Conservation (phyloP, 1,284 basidiomycete genomes). For the Pyrrhoderma noxium region DNA sequence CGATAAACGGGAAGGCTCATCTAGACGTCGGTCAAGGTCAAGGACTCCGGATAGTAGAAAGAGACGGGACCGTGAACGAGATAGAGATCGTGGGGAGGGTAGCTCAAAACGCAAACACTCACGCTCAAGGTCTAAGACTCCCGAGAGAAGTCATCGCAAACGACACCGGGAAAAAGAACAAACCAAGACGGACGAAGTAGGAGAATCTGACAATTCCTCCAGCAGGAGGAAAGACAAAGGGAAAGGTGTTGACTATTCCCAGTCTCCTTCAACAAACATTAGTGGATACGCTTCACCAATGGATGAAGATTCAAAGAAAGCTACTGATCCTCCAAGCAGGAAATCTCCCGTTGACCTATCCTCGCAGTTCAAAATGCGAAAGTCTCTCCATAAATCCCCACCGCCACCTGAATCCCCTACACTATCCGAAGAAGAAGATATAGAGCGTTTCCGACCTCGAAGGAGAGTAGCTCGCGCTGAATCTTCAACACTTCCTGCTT, state of each 20-base stretch:
- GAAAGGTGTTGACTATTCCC: conserved; percentile 3
- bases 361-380: conserved; percentile 12
- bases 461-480: conserved; percentile 22
- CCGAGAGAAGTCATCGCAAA: neutral
- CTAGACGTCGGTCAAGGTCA: conserved; percentile 10
- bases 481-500: conserved; percentile 10
- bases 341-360: conserved; percentile 9
- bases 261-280: neutral
- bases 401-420: conserved; percentile 17
- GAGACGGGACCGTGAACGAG: neutral
- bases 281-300: neutral
- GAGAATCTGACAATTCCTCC: conserved; percentile 3
- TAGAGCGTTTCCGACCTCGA: conserved; percentile 14
- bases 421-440: conserved; percentile 18
- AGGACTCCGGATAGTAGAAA: conserved; percentile 3
- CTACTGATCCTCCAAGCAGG: conserved; percentile 1
- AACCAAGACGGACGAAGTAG: neutral
- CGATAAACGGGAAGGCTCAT: conserved; percentile 4
- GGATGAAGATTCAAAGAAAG: neutral
- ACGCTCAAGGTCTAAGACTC: conserved; percentile 4
- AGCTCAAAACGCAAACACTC: neutral
- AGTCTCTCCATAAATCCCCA: conserved; percentile 2
- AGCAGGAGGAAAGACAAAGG: conserved; percentile 7
- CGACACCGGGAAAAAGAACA: neutral
- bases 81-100: neutral